Base-by-base conservation (phyloP, 108 stramenopile genomes). In the Pseudonitzschia pungens region DNA sequence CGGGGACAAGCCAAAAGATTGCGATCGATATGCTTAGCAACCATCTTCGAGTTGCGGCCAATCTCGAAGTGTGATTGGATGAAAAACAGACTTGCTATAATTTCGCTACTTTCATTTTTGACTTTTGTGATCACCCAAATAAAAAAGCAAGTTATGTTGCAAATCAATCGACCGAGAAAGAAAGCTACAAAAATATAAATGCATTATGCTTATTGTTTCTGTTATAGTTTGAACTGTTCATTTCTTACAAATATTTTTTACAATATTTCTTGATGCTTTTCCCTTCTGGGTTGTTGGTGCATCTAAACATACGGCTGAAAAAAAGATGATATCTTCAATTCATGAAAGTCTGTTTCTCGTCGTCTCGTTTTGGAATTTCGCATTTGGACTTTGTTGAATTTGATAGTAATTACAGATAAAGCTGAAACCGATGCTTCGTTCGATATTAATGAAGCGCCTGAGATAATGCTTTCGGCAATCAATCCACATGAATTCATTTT, bases 21-120 rank as follows among this genome's bases (percentile, higher is more conserved):
- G 88, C 92, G 4, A 75, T 91, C 57, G 73, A 77, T n/a, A 86
- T 90, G 76, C 69, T 93, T 32, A 68, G 81, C 12, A 91, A 90
- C 72, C 87, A 91, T 78, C 74, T 93, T 52, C 83, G 75, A 69
- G 73, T 86, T 54, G 81, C 80, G 52, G 69, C 73, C 33, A 75
- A 56, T 10, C 67, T 75, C 64, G 60, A 22, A 18, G 31, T 18
- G 14, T 18, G 36, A 36, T 36, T 2, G 6, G 6, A 36, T 5
- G 36, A 36, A 6, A 36, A 36, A n/a, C n/a, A 36, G 36, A 36
- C 6, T 36, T 36, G 36, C 36, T 36, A 36, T 2, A 36, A 5
- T 36, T 36, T 2, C 6, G 4, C 6, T 2, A 36, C 6, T 36
- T 36, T 2, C 36, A 36, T 36, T 36, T 6, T 36, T 36, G 2